Evolutionary conservation across 1,284 basidiomycete species (phyloP), one percentile per base, ranked within the genome.

Genomic region (Cutaneotrichosporon arboriforme): DNA sequence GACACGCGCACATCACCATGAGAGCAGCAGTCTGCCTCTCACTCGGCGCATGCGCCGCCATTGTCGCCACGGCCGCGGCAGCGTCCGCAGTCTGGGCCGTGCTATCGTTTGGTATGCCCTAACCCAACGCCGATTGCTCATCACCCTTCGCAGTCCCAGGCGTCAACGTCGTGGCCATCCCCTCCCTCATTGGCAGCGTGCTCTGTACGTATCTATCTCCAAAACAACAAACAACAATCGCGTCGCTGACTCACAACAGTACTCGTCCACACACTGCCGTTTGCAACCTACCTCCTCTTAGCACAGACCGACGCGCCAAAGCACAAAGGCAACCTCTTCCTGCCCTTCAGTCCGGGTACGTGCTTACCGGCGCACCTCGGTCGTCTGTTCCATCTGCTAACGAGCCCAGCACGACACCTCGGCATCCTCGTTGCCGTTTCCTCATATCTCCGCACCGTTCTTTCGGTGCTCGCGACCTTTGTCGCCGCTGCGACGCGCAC

Each of bases 311-410:
- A 63, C 41, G 54, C 58, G 36, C 63, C 63, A 21, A 48, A 54
- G 23, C 55, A 61, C 20, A 46, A 50, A 5, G 47, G 51, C 46
- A 42, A 44, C 22, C 52, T 62, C 39, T 65, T 65, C 52, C 57
- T 65, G 17, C 61, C 61, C 8, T 53, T 63, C 26, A 58, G 58
- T 39, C 63, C 62, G 22, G 55, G 63, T 65, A 43, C 31, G 63
- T 58, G 23, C 26, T 15, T 17, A n/a, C 17, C 20, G 8, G 17
- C 13, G 22, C 26, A 33, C 18, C 33, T 2, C 15, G 22, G 8
- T 38, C 23, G 36, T 18, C 13, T 31, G n/a, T n/a, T 18, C 14
- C 18, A 38, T 20, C 21, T 35, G 46, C 49, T 50, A 18, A 36
- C 18, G 8, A n/a, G 3, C n/a, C n/a, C 53, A 54, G 54, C 57